Conservation (phyloP, 768 basidiomycete genomes). For the Inosperma sp. region DNA sequence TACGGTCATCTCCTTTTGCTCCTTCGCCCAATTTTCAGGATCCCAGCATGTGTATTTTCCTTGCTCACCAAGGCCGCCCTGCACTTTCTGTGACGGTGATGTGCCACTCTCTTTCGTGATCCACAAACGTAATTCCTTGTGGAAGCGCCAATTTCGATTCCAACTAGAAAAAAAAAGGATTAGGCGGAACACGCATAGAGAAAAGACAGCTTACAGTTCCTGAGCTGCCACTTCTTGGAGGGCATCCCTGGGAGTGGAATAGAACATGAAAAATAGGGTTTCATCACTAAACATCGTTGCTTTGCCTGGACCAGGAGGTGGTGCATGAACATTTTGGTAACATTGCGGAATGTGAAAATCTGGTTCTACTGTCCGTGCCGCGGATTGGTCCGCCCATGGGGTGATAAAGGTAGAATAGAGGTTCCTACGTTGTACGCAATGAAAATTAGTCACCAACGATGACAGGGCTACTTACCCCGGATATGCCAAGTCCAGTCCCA, state of each 20-base stretch:
- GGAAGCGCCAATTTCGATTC: constrained; percentile 94
- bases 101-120: constrained; percentile 87
- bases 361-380: constrained; percentile 82
- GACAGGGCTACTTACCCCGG: constrained; percentile 55
- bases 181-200: constrained; percentile 9
- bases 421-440: constrained; percentile 49
- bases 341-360: constrained; percentile 88
- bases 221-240: constrained; percentile 93
- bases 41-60: constrained; percentile 92
- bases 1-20: constrained; percentile 73
- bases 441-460: constrained; percentile 2
- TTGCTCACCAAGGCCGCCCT: constrained; percentile 78
- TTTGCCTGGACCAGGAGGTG: constrained; percentile 76
- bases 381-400: constrained; percentile 91
- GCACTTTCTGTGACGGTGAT: constrained; percentile 68
- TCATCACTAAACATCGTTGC: constrained; percentile 88
- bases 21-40: constrained; percentile 72
- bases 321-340: constrained; percentile 84
- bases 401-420: constrained; percentile 93
- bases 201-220: constrained; percentile 69
- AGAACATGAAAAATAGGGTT: constrained; percentile 98
- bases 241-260: constrained; percentile 86
- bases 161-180: constrained; percentile 47
- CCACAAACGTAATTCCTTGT: constrained; percentile 83
- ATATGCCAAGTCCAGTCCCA: constrained; percentile 86